Percentiles rank a stretch among this genome's conserved stretches.
Evolutionary conservation across 1,284 basidiomycete species (phyloP).

Genomic region (Stereum hirsutum): DNA sequence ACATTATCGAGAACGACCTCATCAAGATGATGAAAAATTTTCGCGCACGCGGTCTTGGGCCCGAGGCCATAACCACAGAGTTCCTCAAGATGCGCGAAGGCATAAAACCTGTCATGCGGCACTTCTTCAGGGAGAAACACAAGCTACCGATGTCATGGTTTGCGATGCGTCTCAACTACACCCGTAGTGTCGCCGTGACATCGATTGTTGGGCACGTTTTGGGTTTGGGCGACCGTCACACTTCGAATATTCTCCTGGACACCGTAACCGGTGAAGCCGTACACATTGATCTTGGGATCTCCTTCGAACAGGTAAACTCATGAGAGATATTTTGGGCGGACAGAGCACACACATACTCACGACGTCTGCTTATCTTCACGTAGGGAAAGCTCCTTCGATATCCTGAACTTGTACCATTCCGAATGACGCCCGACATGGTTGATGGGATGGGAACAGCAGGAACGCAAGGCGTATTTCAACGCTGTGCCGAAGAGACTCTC

Average conservation of each 20-base stretch:
- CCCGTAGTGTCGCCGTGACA: conserved; percentile 85
- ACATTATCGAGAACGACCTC: conserved; percentile 7
- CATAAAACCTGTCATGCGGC: conserved; percentile 87
- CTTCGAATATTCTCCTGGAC: conserved; percentile 90
- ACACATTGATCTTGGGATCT: conserved; percentile 94
- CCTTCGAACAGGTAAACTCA: conserved; percentile 80
- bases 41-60: no score
- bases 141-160: conserved; percentile 90
- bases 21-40: conserved; percentile 3
- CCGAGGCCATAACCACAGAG: conserved; percentile 26
- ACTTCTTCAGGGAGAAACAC: conserved; percentile 88
- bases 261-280: conserved; percentile 80
- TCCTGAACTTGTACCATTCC: conserved; percentile 91
- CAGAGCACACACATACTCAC: not conserved
- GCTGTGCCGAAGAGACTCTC: conserved; percentile 91
- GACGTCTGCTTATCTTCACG: not conserved
- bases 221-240: conserved; percentile 90
- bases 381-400: conserved; percentile 78
- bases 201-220: conserved; percentile 93
- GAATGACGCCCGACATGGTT: conserved; percentile 88
- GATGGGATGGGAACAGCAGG: conserved; percentile 91
- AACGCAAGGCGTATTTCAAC: conserved; percentile 90
- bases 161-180: conserved; percentile 85
- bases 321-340: not conserved
- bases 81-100: conserved; percentile 46